Evolutionary conservation across 1,284 basidiomycete genomes (phyloP), one percentile per base, ranked within the genome.

Genomic region (Apiotrichum sp.): DNA sequence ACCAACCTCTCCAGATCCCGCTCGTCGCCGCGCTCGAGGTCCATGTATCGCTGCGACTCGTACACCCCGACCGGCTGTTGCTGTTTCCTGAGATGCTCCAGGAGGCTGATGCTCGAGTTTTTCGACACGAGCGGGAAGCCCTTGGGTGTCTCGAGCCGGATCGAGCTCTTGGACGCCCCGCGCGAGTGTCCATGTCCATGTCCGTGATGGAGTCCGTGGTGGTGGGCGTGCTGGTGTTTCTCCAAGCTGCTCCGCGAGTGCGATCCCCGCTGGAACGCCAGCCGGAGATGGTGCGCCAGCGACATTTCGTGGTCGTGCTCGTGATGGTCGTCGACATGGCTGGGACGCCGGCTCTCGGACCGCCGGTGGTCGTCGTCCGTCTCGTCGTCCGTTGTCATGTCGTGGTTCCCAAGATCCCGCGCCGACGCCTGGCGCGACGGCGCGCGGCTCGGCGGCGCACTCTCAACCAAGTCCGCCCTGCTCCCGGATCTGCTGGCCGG

Each of bases 21-120:
- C 50, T 31, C 35, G 3, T 47, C 10, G 9, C 75, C 80, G 13
- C 82, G 79, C 67, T 92, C 89, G 4, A 91, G 77, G 61, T 89
- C 83, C 65, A 89, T 80, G 68, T 90, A 91, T 38, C 84, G 77
- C 65, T 87, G 84, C 10, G 82, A 84, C 73, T 92, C 89, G 63
- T 90, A 90, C 8, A 89, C 83, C 0, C 88, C 89, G 0, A 92
- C 89, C 0, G 83, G 83, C 38, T 82, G 78, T 67, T 88, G 71
- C 1, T 56, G 43, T 52, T 70, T 74, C 8, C 68, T 62, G 39
- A 74, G 55, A 31, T 65, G 61, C 10, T 75, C 75, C 51, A 74
- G 50, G 22, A 75, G 52, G 3, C 69, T 72, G 0, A 69, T 32
- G 50, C 71, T 65, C 50, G 70, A 71, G 6, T 58, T 63, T 29